These are phyloP conservation scores for Aspergillus brasiliensis DNA, from an alignment of 2,329 filamentous ascomycete species.

Conservation along the genomic window DNA sequence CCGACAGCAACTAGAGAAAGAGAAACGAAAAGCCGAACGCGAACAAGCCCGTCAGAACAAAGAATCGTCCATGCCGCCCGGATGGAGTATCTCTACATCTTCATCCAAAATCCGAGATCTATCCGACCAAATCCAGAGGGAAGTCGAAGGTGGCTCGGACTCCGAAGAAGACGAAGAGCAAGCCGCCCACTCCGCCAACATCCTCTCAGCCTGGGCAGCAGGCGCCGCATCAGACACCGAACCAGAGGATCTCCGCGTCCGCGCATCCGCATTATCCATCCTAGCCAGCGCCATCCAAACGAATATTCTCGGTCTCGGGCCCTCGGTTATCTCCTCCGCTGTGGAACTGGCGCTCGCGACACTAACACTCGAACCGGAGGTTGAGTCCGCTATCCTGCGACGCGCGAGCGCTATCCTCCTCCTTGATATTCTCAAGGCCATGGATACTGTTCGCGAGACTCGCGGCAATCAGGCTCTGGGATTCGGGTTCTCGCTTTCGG, in stretches of 20 bases:
- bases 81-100: conserved; percentile 24
- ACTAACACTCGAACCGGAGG: conserved; percentile 38
- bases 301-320: conserved; percentile 43
- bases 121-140: not conserved
- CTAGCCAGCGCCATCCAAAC: conserved; percentile 44
- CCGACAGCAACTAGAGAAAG: conserved; percentile 30
- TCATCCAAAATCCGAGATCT: not conserved
- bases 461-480: conserved; percentile 33
- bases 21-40: conserved; percentile 29
- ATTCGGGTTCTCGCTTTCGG: conserved; percentile 43
- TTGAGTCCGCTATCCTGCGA: conserved; percentile 45
- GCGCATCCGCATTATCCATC: conserved; percentile 48
- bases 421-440: conserved; percentile 43
- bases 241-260: conserved; percentile 47
- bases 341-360: conserved; percentile 45
- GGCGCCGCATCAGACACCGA: conserved; percentile 40
- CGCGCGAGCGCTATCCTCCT: conserved; percentile 45
- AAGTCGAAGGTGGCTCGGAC: conserved; percentile 11
- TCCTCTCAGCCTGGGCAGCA: conserved; percentile 45
- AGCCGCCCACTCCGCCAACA: conserved; percentile 36
- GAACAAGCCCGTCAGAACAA: conserved; percentile 29
- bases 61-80: conserved; percentile 28
- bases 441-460: conserved; percentile 39
- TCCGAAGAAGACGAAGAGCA: conserved; percentile 38
- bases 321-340: conserved; percentile 36